phyloP scores from a whole-genome alignment of 192 early-diverging fungal species.

The Coemansia sp. region DNA sequence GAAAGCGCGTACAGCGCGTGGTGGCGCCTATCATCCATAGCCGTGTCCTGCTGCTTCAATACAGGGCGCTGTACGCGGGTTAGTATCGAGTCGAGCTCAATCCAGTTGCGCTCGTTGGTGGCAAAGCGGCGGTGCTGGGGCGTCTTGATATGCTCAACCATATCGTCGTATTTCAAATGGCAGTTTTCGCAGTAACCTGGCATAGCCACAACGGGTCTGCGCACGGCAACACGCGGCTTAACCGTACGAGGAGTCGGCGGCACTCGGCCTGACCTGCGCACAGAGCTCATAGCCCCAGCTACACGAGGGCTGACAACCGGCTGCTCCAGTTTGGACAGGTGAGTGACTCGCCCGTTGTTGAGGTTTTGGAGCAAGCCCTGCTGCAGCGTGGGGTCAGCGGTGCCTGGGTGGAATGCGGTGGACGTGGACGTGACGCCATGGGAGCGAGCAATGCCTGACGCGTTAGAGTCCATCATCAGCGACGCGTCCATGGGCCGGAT shows the following conservation, averaged over 20 bases:
- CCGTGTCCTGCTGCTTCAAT: constrained; percentile 6
- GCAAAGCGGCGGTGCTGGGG: constrained; percentile 49
- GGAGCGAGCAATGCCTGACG: constrained; percentile 41
- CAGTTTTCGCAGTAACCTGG: constrained; percentile 57
- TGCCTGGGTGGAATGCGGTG: constrained; percentile 37
- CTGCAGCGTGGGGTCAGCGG: constrained; percentile 35
- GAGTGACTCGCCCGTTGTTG: constrained; percentile 46
- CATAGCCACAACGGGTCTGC: constrained; percentile 30
- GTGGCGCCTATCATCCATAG: neutral
- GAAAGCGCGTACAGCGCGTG: constrained; percentile 27
- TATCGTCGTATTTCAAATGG: constrained; percentile 49
- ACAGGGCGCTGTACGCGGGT: constrained; percentile 33
- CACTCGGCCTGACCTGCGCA: constrained; percentile 17
- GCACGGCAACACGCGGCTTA: constrained; percentile 37
- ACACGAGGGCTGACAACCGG: constrained; percentile 18
- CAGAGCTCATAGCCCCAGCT: neutral
- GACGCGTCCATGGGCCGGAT: constrained; percentile 5
- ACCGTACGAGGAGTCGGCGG: constrained; percentile 40
- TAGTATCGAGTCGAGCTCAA: constrained; percentile 45
- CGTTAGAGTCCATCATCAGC: constrained; percentile 47
- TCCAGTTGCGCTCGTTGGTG: constrained; percentile 44
- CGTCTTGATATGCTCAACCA: constrained; percentile 46
- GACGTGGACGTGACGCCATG: constrained; percentile 43
- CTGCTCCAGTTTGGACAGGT: constrained; percentile 47
- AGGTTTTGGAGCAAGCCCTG: constrained; percentile 48